phyloP scores from a whole-genome alignment of 805 yeast species.

The Pichia cephalocereana region DNA sequence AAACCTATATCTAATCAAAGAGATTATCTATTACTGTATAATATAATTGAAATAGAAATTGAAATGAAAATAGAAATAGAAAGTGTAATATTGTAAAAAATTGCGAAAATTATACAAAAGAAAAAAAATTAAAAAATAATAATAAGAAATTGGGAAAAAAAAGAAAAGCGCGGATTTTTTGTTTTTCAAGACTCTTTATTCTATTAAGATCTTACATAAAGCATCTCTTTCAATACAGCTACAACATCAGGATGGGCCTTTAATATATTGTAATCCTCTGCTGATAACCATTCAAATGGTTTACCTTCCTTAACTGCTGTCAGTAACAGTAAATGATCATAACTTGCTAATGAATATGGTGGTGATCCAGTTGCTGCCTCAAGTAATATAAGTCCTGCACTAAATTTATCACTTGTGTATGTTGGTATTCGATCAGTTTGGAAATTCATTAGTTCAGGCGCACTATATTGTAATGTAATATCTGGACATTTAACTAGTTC shows the following conservation, averaged over 20 bases:
- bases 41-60: no score
- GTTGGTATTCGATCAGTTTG: conserved; percentile 21
- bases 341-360: conserved; percentile 30
- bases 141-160: no score
- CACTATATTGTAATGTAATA: conserved; percentile 34
- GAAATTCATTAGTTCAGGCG: conserved; percentile 35
- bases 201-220: conserved; percentile 7
- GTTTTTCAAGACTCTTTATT: no score
- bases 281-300: conserved; percentile 24
- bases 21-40: no score
- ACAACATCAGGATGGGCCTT: conserved; percentile 4
- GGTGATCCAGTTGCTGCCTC: conserved; percentile 36
- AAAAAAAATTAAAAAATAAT: no score
- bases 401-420: conserved; percentile 32
- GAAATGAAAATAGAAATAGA: no score
- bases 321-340: conserved; percentile 25
- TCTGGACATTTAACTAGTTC: conserved; percentile 19
- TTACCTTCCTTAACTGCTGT: conserved; percentile 26
- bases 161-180: no score
- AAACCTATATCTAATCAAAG: no score
- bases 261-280: conserved; percentile 20
- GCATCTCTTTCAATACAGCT: conserved; percentile 21
- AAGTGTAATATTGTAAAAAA: no score
- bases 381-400: conserved; percentile 37
- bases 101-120: no score